Conservation (phyloP, 495 filamentous ascomycete species). For the Penicillium ucsense region DNA sequence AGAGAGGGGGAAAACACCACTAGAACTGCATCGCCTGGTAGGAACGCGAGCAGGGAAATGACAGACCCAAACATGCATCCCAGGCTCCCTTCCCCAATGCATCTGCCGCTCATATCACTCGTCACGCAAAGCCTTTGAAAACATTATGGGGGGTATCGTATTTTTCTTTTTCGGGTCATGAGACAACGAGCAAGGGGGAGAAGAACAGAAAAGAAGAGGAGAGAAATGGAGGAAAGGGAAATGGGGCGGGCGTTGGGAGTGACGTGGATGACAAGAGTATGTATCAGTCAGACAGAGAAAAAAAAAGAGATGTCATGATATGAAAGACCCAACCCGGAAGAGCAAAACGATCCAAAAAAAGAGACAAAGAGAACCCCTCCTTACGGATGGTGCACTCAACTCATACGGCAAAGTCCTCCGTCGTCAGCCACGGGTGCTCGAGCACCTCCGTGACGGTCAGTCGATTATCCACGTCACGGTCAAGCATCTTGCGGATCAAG, state of each 20-base stretch:
- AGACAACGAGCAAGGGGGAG: background rate
- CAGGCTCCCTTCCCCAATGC: background rate
- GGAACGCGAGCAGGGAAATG: too few relatives aligned
- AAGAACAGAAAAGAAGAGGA: background rate
- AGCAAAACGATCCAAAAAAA: background rate
- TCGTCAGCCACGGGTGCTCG: conserved; percentile 67
- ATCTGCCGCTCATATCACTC: conserved; percentile 1
- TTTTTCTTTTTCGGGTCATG: conserved; percentile 13
- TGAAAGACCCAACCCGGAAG: too few relatives aligned
- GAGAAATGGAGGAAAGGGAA: background rate
- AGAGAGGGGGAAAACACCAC: too few relatives aligned
- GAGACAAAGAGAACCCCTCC: background rate
- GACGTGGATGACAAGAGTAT: too few relatives aligned
- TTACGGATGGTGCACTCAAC: background rate
- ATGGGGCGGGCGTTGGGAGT: too few relatives aligned
- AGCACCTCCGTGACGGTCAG: conserved; percentile 76
- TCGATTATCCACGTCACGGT: conserved; percentile 75
- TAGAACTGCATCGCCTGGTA: too few relatives aligned
- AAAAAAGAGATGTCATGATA: background rate
- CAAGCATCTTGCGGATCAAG: conserved; percentile 80
- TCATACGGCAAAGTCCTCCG: conserved; percentile 7
- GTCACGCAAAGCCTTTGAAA: conserved; percentile 15
- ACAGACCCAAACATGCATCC: background rate
- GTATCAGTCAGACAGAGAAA: too few relatives aligned
- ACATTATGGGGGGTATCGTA: conserved; percentile 23